Conservation (phyloP, 2,329 filamentous ascomycete genomes). For the Taxawa tesnikishii region DNA sequence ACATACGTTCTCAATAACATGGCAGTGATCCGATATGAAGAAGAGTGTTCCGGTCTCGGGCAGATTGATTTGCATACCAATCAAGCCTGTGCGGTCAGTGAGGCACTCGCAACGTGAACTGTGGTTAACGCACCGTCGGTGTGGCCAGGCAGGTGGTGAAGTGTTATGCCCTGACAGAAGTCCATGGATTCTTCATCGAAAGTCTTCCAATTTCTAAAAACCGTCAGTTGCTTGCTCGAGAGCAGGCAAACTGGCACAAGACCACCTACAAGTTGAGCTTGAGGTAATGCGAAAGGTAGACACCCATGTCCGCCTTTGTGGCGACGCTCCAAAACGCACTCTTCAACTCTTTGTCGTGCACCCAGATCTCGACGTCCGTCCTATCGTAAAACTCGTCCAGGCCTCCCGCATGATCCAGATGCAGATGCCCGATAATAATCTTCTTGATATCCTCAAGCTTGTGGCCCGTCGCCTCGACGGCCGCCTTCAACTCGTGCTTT, state of each 20-base stretch:
- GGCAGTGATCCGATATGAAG: constrained; percentile 22
- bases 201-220: constrained; percentile 24
- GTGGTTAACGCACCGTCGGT: constrained; percentile 13
- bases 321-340: constrained; percentile 22
- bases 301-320: constrained; percentile 21
- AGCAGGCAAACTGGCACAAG: too few relatives aligned
- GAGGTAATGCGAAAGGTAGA: constrained; percentile 22
- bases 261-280: constrained; percentile 17
- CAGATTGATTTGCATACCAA: constrained; percentile 24
- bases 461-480: constrained; percentile 21
- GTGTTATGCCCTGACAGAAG: constrained; percentile 22
- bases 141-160: constrained; percentile 24
- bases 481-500: constrained; percentile 20
- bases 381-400: constrained; percentile 20
- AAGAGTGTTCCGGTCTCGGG: constrained; percentile 20
- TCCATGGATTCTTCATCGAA: constrained; percentile 22
- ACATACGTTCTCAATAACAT: constrained; percentile 23
- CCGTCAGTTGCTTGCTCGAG: too few relatives aligned
- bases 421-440: constrained; percentile 23
- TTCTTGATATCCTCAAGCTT: constrained; percentile 23
- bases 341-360: constrained; percentile 19
- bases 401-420: constrained; percentile 22
- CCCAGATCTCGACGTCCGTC: constrained; percentile 23
- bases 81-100: too few relatives aligned
- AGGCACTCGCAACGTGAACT: neutral